These are phyloP conservation scores for Kodamaea kaohsiungensis DNA, from an alignment of 805 yeast genomes.

Conservation along the genomic window DNA sequence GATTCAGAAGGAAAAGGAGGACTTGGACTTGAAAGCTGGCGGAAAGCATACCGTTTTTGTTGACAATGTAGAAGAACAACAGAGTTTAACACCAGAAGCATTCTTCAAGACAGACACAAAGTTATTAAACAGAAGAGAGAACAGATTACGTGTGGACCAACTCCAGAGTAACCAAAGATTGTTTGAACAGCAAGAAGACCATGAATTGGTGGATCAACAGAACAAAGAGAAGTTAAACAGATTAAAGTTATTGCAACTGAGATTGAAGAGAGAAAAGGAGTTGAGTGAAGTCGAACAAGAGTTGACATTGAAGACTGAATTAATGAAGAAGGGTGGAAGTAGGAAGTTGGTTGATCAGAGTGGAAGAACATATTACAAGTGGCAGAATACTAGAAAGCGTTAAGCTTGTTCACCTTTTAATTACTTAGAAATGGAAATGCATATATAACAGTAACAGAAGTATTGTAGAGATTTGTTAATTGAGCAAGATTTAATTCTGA, in stretches of 20 bases:
- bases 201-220: constrained; percentile 30
- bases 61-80: constrained; percentile 56
- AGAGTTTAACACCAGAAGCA: constrained; percentile 60
- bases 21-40: constrained; percentile 50
- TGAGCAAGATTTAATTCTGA: too few species aligned
- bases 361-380: constrained; percentile 75
- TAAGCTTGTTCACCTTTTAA: constrained; percentile 16
- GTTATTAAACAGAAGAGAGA: constrained; percentile 64
- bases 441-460: neutral
- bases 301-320: constrained; percentile 77
- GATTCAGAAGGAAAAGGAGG: constrained; percentile 56
- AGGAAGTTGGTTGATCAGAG: constrained; percentile 66
- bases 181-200: constrained; percentile 29
- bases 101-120: constrained; percentile 71
- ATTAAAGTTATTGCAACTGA: constrained; percentile 57
- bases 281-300: constrained; percentile 66
- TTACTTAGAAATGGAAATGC: neutral
- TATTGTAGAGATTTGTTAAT: too few species aligned
- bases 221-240: constrained; percentile 61
- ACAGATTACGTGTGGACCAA: constrained; percentile 66
- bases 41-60: constrained; percentile 89
- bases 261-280: constrained; percentile 70
- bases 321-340: constrained; percentile 88
- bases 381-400: constrained; percentile 78
- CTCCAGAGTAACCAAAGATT: constrained; percentile 42